phyloP scores from a whole-genome alignment of 306 rosid genomes.

The Begonia loranthoides region DNA sequence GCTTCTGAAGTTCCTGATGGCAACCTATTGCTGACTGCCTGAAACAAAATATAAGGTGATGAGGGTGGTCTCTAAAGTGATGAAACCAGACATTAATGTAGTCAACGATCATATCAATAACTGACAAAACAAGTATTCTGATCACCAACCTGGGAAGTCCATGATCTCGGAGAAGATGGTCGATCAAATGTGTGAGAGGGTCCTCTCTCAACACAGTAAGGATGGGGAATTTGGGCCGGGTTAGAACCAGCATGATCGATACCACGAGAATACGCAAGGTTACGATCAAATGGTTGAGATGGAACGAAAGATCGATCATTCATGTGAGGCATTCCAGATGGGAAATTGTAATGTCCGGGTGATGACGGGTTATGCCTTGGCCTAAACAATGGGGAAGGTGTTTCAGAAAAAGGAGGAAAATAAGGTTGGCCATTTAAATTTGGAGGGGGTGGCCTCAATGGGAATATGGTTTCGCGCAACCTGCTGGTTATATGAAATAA shows the following conservation, averaged over 20 bases:
- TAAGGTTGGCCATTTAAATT: conserved; percentile 43
- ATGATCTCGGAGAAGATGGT: conserved; percentile 51
- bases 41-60: too few relatives aligned
- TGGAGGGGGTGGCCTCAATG: conserved; percentile 41
- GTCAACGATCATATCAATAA: too few relatives aligned
- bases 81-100: too few relatives aligned
- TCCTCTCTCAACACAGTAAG: conserved; percentile 40
- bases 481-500: conserved; percentile 73
- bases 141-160: conserved; percentile 43
- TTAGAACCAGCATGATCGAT: conserved; percentile 32
- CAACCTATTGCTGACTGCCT: conserved; percentile 46
- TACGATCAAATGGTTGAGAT: conserved; percentile 43
- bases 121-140: too few relatives aligned
- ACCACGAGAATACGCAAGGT: conserved; percentile 38
- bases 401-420: conserved; percentile 46
- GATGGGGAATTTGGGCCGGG: conserved; percentile 52
- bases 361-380: conserved; percentile 52
- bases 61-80: too few relatives aligned
- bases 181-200: conserved; percentile 32
- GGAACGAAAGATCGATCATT: conserved; percentile 43
- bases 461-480: conserved; percentile 69
- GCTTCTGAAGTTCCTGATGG: conserved; percentile 40
- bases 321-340: conserved; percentile 49
- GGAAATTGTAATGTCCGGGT: conserved; percentile 52
- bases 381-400: conserved; percentile 56